Evolutionary conservation across 306 rosid genomes (phyloP).

Genomic region (Castanopsis chinensis): DNA sequence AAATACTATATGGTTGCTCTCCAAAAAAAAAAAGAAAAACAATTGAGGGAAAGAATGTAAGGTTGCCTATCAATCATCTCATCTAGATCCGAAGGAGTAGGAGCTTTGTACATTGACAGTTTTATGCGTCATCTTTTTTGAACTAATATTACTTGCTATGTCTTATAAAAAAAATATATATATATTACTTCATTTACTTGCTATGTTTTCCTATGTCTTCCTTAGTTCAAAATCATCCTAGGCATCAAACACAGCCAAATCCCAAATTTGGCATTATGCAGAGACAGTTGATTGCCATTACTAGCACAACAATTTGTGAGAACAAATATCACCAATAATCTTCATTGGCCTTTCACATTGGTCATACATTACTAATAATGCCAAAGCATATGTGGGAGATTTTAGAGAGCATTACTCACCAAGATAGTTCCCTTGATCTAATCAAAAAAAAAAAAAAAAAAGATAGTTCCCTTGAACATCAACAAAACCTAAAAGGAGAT

Average conservation of each 20-base stretch:
- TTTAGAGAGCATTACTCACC: slow-evolving; percentile 36
- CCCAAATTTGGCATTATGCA: background rate
- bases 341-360: background rate
- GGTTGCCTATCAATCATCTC: too few relatives aligned
- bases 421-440: slow-evolving; percentile 63
- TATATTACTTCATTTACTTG: too few relatives aligned
- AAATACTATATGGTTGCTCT: too few relatives aligned
- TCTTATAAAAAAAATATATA: too few relatives aligned
- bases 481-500: slow-evolving; percentile 54
- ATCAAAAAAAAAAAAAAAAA: too few relatives aligned
- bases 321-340: background rate
- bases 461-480: slow-evolving; percentile 72
- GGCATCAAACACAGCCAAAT: background rate
- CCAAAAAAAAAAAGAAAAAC: too few relatives aligned
- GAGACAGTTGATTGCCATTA: background rate
- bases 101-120: background rate
- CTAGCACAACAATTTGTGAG: background rate
- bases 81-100: too few relatives aligned
- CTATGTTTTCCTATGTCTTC: background rate
- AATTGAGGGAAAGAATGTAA: too few relatives aligned
- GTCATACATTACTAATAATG: background rate
- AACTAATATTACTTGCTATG: background rate
- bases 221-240: background rate
- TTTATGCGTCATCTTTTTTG: background rate
- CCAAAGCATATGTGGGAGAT: background rate